Base-by-base conservation (phyloP, 177 flowering plant species). In the Vitis hybrid region DNA sequence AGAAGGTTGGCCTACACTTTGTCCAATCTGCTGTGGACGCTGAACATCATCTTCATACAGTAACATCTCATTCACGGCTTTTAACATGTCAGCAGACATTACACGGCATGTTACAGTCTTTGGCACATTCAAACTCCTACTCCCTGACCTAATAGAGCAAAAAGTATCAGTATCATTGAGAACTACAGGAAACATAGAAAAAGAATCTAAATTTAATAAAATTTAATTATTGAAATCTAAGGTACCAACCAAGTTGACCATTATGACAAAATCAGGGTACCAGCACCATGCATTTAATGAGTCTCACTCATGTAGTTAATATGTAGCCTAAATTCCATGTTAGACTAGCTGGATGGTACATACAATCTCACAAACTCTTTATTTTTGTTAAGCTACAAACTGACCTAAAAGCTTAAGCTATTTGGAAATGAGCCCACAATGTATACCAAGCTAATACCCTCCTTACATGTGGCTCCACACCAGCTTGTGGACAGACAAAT, bases 21-120 rank as follows among this genome's bases (percentile, higher is more conserved):
- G 47, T 52, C 54, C 79, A 66, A 44, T 60, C 60, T 51, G 50
- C 47, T 72, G 52, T 52, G 73, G 59, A 54, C 67, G 68, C 24
- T 79, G 77, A 74, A 51, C 62, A 67, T 77, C 68, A 47, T 73
- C 82, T 11, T 58, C 57, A 18, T 47, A 67, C 28, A 71, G 20
- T 64, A 76, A 72, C 65, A 58, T 66, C 54, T 66, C 72, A 71
- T 79, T 76, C 78, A 94, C 71, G 64, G 74, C 68, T 69, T 84
- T 90, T 81, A 94, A 73, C 67, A 67, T 78, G 57, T 82, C 85
- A 71, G 87, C 63, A 17, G 96, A 90, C 76, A 88, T 69, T 33
- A 94, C 84, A 52, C 67, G 79, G 77, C 94, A 88, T 65, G 97
- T 88, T 12, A 94, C 71, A 18, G 96, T 85, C 79, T 77, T 82